These are phyloP conservation scores for Pyrenochaeta sp. DNA, from an alignment of 2,329 filamentous ascomycete species.

Conservation along the genomic window DNA sequence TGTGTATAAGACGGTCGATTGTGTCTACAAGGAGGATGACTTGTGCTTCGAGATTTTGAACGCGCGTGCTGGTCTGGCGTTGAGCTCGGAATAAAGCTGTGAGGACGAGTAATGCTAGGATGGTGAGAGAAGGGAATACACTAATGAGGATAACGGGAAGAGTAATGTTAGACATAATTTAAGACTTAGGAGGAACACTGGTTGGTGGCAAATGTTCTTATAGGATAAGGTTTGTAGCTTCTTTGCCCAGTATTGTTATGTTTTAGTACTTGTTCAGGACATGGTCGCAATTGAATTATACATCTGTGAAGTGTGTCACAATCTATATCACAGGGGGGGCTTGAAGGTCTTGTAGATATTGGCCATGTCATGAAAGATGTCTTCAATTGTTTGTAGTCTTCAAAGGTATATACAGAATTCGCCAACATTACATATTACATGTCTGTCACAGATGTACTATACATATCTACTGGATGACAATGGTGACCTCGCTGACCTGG, in stretches of 20 bases:
- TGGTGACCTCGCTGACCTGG: slow-evolving; percentile 16
- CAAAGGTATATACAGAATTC: neutral
- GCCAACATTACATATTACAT: neutral
- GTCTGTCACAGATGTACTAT: neutral
- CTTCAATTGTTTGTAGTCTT: no score
- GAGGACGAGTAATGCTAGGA: neutral
- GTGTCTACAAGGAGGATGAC: neutral
- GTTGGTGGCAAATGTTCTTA: no score
- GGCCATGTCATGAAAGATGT: no score
- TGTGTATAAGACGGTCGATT: neutral
- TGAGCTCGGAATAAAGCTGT: neutral
- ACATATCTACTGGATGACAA: slow-evolving; percentile 14
- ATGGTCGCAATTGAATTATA: no score
- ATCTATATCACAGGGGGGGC: no score
- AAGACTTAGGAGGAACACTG: no score
- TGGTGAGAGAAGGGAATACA: neutral
- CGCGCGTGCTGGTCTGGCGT: neutral
- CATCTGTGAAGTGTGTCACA: no score
- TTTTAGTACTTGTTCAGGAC: no score
- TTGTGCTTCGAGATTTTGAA: neutral
- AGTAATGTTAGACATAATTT: no score
- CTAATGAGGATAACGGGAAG: neutral
- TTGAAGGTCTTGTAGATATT: no score
- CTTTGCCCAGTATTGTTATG: no score
- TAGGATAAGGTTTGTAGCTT: no score